Evolutionary conservation across 495 filamentous ascomycete genomes (phyloP), one percentile per base, ranked within the genome.

Genomic region (Xeromyces bisporus): DNA sequence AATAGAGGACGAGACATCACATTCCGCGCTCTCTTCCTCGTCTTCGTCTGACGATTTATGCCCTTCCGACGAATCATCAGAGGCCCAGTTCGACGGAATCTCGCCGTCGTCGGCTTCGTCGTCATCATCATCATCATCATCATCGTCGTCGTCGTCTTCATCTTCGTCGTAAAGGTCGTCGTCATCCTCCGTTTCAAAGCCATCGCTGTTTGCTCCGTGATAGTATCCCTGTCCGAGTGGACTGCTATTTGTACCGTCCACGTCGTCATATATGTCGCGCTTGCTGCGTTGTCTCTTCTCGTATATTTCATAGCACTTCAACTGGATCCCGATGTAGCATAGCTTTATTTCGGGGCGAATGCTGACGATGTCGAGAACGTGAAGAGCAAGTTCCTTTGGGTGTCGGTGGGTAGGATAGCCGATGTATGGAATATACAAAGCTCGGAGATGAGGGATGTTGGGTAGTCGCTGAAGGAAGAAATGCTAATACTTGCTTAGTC

Each of bases 241-340:
- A 7, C 66, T 62, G 16, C 61, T 53, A 7, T 51, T 53, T n/a
- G 37, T 55, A 9, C 45, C 53, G 12, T 49, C 46, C 5, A 45
- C 47, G 3, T 52, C 55, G 17, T 57, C 54, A 1, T 41, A 41
- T 10, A 52, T 43, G 5, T 43, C 48, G 0, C 40, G 39, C 28
- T 61, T 58, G n/a, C 69, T 62, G 31, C 66, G 53, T 9, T 54
- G 53, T 14, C 61, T 63, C 23, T 62, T 62, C 48, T 94, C 86
- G 6, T 85, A 58, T 29, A 94, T 79, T 47, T 93, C 85, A 44
- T 82, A 93, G 53, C 87, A 93, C 50, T 91, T 93, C 5, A 51
- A 56, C 18, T 64, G 57, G 28, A 93, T 69, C n/a, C 81, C 86
- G 36, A 89, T 60, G 43, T 93, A 93, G 40, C 73, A 80, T 9